These are phyloP conservation scores for Naganishia antarctica DNA, from an alignment of 768 basidiomycete genomes.

Conservation along the genomic window DNA sequence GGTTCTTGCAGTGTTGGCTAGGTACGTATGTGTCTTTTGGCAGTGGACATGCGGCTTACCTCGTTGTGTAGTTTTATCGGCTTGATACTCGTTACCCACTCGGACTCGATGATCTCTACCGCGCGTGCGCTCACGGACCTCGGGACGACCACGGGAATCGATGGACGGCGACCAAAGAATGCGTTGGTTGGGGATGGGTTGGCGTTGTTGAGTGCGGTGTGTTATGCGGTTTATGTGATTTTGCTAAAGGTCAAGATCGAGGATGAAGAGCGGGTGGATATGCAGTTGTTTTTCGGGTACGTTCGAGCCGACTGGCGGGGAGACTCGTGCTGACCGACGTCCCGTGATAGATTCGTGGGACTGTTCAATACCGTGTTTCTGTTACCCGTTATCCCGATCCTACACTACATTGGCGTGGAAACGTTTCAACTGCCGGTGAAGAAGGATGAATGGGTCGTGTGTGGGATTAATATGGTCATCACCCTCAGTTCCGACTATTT, in stretches of 20 bases:
- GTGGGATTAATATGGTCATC: conserved; percentile 69
- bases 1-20: conserved; percentile 68
- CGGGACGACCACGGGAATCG: background rate
- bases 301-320: conserved; percentile 16
- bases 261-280: conserved; percentile 75
- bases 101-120: conserved; percentile 57
- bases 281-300: conserved; percentile 81
- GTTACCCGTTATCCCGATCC: conserved; percentile 71
- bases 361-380: conserved; percentile 70
- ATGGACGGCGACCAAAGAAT: conserved; percentile 42
- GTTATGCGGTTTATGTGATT: conserved; percentile 83
- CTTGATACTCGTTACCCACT: conserved; percentile 79
- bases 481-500: conserved; percentile 75
- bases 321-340: background rate
- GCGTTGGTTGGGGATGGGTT: conserved; percentile 72
- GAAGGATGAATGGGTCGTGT: conserved; percentile 53
- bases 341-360: conserved; percentile 67
- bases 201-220: conserved; percentile 77
- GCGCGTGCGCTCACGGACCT: conserved; percentile 26
- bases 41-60: background rate
- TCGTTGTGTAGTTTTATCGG: conserved; percentile 63
- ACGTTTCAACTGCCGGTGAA: conserved; percentile 65
- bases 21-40: conserved; percentile 54
- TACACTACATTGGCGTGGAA: conserved; percentile 71
- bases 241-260: conserved; percentile 81